Evolutionary conservation across 352 stramenopile genomes (phyloP), one percentile per base, ranked within the genome.

Genomic region (Peronospora belbahrii): DNA sequence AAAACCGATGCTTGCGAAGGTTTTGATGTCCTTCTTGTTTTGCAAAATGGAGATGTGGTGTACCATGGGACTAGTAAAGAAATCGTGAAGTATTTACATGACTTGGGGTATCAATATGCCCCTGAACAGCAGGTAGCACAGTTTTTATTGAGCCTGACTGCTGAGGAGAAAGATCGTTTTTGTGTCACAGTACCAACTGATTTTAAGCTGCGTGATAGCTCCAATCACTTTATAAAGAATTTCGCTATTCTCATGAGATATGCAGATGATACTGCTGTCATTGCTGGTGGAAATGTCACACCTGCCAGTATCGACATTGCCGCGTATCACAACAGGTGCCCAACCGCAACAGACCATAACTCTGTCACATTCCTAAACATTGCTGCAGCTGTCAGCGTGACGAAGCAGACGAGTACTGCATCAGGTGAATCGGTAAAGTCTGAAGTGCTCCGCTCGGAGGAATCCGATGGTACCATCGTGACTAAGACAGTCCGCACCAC

Each of bases 111-210:
- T 48, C 28, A 39, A 13, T 65, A 52, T 28, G 53, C 53, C 3
- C 25, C n/a, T 4, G 23, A 38, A 14, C 45, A 59, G 18, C 40
- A 31, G 0, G 31, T 62, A 2, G 27, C 49, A 3, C 50, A 73
- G 0, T 70, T 65, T 51, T 49, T 67, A 35, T 53, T 68, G 10
- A 52, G 59, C 20, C 33, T 71, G 30, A 40, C 41, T 27, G 23
- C 39, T 22, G 45, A 50, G 8, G 24, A 51, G 15, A 28, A 45
- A 42, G 19, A 57, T 18, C 43, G 44, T 14, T 48, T 51, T 23
- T 25, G 35, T 31, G 44, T 51, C 28, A 28, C 49, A 33, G 20
- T 55, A 6, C 42, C 45, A 23, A 33, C 35, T 17, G 13, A 17
- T 15, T 28, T 10, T 7, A 56, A 44, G 28, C 17, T 19, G 2